These are phyloP conservation scores for Arthrobotrys iridis DNA, from an alignment of 2,329 filamentous ascomycete genomes.

Conservation along the genomic window DNA sequence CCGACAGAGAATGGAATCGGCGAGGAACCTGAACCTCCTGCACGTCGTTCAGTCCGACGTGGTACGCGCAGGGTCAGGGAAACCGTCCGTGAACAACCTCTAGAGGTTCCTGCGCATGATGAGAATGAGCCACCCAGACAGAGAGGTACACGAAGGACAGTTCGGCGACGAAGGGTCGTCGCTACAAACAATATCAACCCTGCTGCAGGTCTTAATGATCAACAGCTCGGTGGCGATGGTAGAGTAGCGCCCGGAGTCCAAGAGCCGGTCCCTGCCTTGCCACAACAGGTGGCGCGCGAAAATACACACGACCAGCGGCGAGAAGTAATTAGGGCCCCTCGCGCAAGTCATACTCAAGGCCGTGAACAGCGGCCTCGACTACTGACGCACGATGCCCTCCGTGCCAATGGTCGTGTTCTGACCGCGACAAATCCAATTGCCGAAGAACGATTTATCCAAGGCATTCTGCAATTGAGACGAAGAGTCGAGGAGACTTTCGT, in stretches of 20 bases:
- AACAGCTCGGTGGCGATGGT: background rate
- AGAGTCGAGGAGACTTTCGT: slow-evolving; percentile 14
- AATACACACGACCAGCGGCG: background rate
- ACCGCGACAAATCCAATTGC: slow-evolving; percentile 1
- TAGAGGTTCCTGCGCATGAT: background rate
- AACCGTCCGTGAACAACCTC: background rate
- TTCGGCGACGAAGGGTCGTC: background rate
- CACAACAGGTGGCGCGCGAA: background rate
- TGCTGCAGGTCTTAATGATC: slow-evolving; percentile 8
- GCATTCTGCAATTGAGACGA: background rate
- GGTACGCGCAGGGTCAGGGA: background rate
- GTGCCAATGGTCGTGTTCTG: background rate
- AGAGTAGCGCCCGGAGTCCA: background rate
- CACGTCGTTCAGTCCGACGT: background rate
- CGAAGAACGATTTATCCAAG: background rate
- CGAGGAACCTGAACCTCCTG: background rate
- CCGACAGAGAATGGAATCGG: background rate
- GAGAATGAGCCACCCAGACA: background rate
- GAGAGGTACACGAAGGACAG: slow-evolving; percentile 2
- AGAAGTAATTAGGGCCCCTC: background rate
- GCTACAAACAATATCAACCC: slow-evolving; percentile 8
- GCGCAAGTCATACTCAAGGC: background rate
- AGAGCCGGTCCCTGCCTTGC: background rate
- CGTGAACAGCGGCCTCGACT: background rate
- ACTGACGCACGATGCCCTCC: background rate